phyloP scores from a whole-genome alignment of 169 alveolate genomes.

The Plasmodium knowlesi region DNA sequence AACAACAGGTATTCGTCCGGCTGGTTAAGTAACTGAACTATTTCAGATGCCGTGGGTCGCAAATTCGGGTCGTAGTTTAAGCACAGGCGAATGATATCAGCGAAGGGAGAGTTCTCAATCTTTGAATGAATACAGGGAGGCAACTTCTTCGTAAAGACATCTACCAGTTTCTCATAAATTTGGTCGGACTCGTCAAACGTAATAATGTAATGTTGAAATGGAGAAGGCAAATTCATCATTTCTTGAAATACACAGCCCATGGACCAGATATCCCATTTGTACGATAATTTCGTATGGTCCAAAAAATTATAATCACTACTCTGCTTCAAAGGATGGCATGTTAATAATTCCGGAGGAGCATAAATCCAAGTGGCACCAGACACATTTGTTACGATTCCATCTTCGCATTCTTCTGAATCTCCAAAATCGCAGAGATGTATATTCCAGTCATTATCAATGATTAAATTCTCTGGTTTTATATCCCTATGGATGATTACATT shows the following conservation, averaged over 20 bases:
- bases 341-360: constrained; percentile 91
- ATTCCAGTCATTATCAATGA: constrained; percentile 82
- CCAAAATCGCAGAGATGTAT: constrained; percentile 89
- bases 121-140: constrained; percentile 81
- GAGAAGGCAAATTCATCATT: constrained; percentile 86
- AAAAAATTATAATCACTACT: constrained; percentile 60
- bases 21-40: constrained; percentile 77
- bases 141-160: constrained; percentile 78
- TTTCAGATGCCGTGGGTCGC: constrained; percentile 87
- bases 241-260: constrained; percentile 89
- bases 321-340: constrained; percentile 81
- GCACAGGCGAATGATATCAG: constrained; percentile 83
- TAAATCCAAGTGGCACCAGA: constrained; percentile 94
- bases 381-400: constrained; percentile 84
- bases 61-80: constrained; percentile 82
- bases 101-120: constrained; percentile 79
- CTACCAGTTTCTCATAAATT: constrained; percentile 84
- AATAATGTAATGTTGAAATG: constrained; percentile 87
- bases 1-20: constrained; percentile 80
- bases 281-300: constrained; percentile 76
- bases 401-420: constrained; percentile 88
- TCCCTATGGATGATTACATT: constrained; percentile 86
- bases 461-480: constrained; percentile 88
- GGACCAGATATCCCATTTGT: constrained; percentile 91
- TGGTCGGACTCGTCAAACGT: constrained; percentile 80